Percentiles rank a stretch among this genome's conserved stretches.
phyloP scores from a whole-genome alignment of 768 basidiomycete species.

The Tylopilus balloui region DNA sequence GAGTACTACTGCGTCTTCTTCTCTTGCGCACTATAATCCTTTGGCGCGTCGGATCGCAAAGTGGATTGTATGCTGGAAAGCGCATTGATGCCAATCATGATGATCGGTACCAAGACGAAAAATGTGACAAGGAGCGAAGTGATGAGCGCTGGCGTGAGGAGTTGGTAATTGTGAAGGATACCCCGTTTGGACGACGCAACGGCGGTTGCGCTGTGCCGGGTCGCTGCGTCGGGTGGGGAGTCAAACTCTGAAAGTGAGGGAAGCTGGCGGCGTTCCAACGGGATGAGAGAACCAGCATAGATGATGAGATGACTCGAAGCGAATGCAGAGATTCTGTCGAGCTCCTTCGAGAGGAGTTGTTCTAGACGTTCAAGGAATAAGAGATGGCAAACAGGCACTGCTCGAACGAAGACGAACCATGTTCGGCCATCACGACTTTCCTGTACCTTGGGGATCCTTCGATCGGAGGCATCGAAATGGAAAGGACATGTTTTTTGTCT shows the following conservation, averaged over 20 bases:
- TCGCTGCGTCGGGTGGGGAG: constrained; percentile 21
- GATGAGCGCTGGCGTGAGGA: constrained; percentile 74
- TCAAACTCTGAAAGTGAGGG: constrained; percentile 28
- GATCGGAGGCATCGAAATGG: constrained; percentile 49
- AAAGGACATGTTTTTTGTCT: constrained; percentile 51
- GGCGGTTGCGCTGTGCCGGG: constrained; percentile 30
- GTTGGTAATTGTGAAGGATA: constrained; percentile 69
- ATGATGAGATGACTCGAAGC: constrained; percentile 65
- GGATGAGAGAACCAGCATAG: constrained; percentile 51
- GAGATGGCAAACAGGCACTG: background rate
- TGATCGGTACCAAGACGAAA: constrained; percentile 63
- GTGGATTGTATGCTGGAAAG: constrained; percentile 74
- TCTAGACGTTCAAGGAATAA: constrained; percentile 30
- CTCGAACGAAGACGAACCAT: constrained; percentile 42
- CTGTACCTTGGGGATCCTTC: constrained; percentile 40
- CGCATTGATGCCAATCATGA: constrained; percentile 59
- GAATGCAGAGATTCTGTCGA: constrained; percentile 43
- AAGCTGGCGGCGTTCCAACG: constrained; percentile 41
- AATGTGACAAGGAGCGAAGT: constrained; percentile 56
- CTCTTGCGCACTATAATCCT: constrained; percentile 62
- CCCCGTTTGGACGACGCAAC: constrained; percentile 42
- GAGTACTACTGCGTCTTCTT: constrained; percentile 66
- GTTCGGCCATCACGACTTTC: constrained; percentile 45
- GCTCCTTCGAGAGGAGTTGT: constrained; percentile 42
- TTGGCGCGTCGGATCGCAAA: constrained; percentile 56